Evolutionary conservation across 257 asterid genomes (phyloP), one percentile per base, ranked within the genome.

Genomic region (Solanum medicagineum): DNA sequence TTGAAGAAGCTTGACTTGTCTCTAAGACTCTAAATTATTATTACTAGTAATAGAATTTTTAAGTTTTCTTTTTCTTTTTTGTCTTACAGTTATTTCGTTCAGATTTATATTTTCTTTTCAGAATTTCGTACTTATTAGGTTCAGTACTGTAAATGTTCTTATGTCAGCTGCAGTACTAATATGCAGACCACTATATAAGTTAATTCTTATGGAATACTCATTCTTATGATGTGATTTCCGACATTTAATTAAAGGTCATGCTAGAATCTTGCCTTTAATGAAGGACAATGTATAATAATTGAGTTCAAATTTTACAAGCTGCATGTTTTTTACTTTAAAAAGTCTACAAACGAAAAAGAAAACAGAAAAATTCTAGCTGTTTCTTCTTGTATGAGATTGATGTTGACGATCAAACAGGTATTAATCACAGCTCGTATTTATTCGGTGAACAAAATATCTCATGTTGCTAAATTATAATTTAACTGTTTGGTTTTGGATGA

Each of bases 1-100:
- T 85, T 90, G 82, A 90, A 87, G 84, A 91, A 85, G 80, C 91
- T 95, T 87, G 99, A 95, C 75, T 93, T 95, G 86, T 92, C 99
- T 70, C 97, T 95, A 62, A 94, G 90, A 90, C 93, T 94, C 55
- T 95, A 87, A 84, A 68, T 71, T 71, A 71, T 42, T 69, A 55
- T 29, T 49, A 26, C 5, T 4, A 51, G 6, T 77, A 44, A 26
- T 14, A 26, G 42, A 36, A 36, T 36, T 36, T 36, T 62, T 82
- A 17, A 22, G 40, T 40, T 77, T 42, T 57, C 2, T 13, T 65
- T 65, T 10, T 36, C 40, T 32, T 6, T 8, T 42, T 12, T 84
- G 59, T 71, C n/a, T 57, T 57, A 14, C 11, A 8, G 16, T 65
- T 73, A 24, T 59, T 74, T 57, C 80, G 45, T 36, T 81, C 49